phyloP scores from a whole-genome alignment of 441 rosid genomes.

The Pelargonium citronellum region DNA sequence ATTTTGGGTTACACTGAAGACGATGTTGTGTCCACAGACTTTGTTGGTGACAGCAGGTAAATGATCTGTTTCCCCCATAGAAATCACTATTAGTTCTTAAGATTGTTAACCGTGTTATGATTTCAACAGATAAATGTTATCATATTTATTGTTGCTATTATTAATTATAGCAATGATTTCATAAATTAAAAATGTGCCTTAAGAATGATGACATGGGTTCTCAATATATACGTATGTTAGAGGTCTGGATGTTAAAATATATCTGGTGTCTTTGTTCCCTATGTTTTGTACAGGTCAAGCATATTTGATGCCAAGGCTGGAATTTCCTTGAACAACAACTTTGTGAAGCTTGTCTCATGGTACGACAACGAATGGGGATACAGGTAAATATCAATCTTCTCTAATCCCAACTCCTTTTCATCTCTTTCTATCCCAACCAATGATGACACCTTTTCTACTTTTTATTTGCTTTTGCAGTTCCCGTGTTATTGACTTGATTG shows the following conservation, averaged over 20 bases:
- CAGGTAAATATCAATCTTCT: constrained; percentile 38
- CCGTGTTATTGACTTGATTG: constrained; percentile 66
- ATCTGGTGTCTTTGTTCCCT: background rate
- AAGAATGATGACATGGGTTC: background rate
- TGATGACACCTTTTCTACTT: background rate
- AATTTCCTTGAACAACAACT: constrained; percentile 55
- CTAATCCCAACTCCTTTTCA: background rate
- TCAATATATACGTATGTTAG: background rate
- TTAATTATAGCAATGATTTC: background rate
- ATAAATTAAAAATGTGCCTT: background rate
- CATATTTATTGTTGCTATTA: background rate
- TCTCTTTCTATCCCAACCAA: background rate
- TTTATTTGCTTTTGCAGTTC: constrained; percentile 34
- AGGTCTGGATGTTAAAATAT: background rate
- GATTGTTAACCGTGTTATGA: no score
- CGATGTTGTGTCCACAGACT: constrained; percentile 69
- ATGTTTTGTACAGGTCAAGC: constrained; percentile 46
- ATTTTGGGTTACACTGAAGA: constrained; percentile 66
- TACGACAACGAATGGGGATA: constrained; percentile 91
- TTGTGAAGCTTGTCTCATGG: constrained; percentile 71
- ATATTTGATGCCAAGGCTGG: constrained; percentile 86
- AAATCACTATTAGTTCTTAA: background rate
- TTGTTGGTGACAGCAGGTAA: constrained; percentile 63
- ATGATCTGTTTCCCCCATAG: background rate
- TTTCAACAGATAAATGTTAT: background rate